These are phyloP conservation scores for Termitomyces sp. DNA, from an alignment of 768 basidiomycete species.

Conservation along the genomic window DNA sequence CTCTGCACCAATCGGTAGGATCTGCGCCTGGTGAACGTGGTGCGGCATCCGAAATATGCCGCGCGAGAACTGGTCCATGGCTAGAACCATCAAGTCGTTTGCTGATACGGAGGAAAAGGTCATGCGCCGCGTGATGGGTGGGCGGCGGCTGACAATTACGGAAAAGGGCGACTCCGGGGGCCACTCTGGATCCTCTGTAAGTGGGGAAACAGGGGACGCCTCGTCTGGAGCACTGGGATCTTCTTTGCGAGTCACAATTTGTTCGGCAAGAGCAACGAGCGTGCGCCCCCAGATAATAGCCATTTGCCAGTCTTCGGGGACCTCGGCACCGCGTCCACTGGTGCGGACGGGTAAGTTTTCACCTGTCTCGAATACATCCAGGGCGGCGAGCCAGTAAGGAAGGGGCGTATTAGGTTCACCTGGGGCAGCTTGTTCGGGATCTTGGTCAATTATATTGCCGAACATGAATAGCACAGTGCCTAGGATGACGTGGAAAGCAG, in stretches of 20 bases:
- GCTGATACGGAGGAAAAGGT: constrained; percentile 37
- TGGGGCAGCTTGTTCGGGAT: constrained; percentile 44
- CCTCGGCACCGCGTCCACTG: constrained; percentile 26
- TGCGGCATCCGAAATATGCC: constrained; percentile 75
- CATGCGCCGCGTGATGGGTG: constrained; percentile 49
- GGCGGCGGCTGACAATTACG: constrained; percentile 43
- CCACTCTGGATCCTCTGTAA: constrained; percentile 45
- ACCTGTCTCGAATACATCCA: constrained; percentile 70
- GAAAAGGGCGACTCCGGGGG: constrained; percentile 51
- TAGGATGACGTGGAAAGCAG: constrained; percentile 64
- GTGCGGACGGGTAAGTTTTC: constrained; percentile 54
- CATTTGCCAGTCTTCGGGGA: constrained; percentile 65
- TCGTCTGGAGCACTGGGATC: neutral
- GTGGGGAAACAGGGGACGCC: constrained; percentile 13
- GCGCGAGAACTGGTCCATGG: constrained; percentile 67
- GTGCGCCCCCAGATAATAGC: constrained; percentile 66
- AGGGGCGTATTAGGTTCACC: constrained; percentile 52
- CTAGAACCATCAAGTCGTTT: constrained; percentile 53
- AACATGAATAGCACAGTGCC: constrained; percentile 64
- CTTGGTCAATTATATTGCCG: constrained; percentile 56
- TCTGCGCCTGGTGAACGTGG: constrained; percentile 20
- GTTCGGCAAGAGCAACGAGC: constrained; percentile 57
- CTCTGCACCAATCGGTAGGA: constrained; percentile 19
- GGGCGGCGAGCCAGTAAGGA: constrained; percentile 64
- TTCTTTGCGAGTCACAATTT: constrained; percentile 32